Conservation (phyloP, 108 stramenopile genomes). For the Halocafeteria seosinensis region DNA sequence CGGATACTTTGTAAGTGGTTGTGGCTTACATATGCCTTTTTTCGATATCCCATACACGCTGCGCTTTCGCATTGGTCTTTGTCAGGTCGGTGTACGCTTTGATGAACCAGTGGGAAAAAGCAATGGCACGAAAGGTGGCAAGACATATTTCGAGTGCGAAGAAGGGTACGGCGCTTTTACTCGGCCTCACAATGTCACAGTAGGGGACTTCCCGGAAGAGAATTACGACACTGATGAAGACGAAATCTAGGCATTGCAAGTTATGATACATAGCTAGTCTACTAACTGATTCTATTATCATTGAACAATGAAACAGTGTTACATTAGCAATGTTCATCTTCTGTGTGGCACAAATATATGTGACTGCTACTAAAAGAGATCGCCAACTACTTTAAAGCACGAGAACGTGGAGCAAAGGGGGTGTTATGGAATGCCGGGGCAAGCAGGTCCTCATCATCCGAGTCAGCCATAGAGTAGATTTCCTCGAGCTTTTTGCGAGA, state of each 20-base stretch:
- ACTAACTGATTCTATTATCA: neutral
- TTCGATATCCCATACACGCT: too few relatives aligned
- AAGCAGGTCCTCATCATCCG: neutral
- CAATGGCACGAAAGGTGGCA: slow-evolving; percentile 47
- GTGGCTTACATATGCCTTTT: too few relatives aligned
- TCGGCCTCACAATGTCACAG: slow-evolving; percentile 17
- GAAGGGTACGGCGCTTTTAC: slow-evolving; percentile 26
- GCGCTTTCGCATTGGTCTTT: too few relatives aligned
- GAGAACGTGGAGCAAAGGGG: neutral
- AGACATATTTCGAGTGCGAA: slow-evolving; percentile 19
- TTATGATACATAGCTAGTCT: neutral
- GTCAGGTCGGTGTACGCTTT: slow-evolving; percentile 72
- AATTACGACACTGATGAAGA: neutral
- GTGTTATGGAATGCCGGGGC: neutral
- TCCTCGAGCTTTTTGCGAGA: neutral
- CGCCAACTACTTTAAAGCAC: too few relatives aligned
- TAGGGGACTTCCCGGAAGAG: slow-evolving; percentile 35
- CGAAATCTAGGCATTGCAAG: neutral
- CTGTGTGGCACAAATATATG: too few relatives aligned
- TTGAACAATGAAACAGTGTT: too few relatives aligned
- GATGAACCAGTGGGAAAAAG: slow-evolving; percentile 69
- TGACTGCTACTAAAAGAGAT: too few relatives aligned
- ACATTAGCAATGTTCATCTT: too few relatives aligned
- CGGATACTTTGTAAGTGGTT: slow-evolving; percentile 71
- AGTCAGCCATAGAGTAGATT: neutral